Evolutionary conservation across 805 yeast species (phyloP), one percentile per base, ranked within the genome.

Genomic region (Starmerella apicola): DNA sequence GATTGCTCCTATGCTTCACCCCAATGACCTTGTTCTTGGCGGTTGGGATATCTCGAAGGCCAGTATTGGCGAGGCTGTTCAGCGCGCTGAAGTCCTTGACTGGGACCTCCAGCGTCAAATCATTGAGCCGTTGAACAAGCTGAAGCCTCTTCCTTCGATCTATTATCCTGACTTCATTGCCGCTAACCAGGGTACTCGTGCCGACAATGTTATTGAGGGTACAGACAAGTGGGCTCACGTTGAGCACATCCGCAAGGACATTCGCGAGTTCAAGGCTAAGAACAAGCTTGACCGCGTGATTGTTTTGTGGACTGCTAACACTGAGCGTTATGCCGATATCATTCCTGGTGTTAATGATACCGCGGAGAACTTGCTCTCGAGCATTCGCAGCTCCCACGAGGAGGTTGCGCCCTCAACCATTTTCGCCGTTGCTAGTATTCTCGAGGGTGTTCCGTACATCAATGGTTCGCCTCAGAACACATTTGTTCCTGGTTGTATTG

Each of bases 391-490:
- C 27, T 83, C 81, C 53, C 94, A 86, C 58, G 69, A 63, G 29
- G 96, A 86, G 65, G 73, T 86, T 48, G 72, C 94, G 33, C 95
- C 96, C 45, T 83, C 95, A 12, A 84, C 95, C n/a, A 61, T 86
- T 38, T 86, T 88, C 56, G 96, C 96, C 8, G 82, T 83, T 51
- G 97, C 97, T 15, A 75, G 83, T 38, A 88, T 88, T 52, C 70
- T 86, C 56, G 96, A 88, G 62, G 71, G 74, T 32, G 76, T 78
- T 44, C 93, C 96, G 39, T 86, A 84, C 67, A 83, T 86, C 62
- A 86, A 86, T 56, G 97, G 96, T 34, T 84, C 95, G 30, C 97
- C 97, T 38, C 97, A 86, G 66, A 86, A 86, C 69, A 88, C 96
- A 38, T 86, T 88, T 66, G 95, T 84, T 41, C 96, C 96, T 18